Evolutionary conservation across 2,329 filamentous ascomycete genomes (phyloP), one percentile per base, ranked within the genome.

Genomic region (Phialemonium atrogriseum): DNA sequence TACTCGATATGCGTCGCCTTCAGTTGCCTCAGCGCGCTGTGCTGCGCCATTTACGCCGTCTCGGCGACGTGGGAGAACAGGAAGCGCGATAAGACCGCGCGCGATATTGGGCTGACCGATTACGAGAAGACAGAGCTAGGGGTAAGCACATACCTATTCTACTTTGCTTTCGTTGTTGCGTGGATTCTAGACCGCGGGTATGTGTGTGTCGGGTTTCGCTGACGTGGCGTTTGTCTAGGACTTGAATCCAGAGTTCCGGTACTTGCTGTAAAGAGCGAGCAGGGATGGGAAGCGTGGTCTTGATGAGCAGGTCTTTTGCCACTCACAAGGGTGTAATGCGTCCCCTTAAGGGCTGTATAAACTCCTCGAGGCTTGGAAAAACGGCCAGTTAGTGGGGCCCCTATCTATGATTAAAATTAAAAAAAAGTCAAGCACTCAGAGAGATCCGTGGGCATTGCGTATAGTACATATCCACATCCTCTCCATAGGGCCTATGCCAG

Each of bases 1-100:
- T 93, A 91, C 56, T 70, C 69, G 33, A 86, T 94, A 40, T 81
- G 77, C 48, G 66, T 94, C 5, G 75, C 68, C 0, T 94, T 94
- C 47, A 70, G 80, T 7, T 70, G 73, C 30, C 51, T 94, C 18
- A 80, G 77, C 32, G 75, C 73, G 11, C 43, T 79, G 4, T 66
- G 72, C 9, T 82, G 76, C 44, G 51, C 62, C 11, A 34, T 67
- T 1, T 89, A 89, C 49, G 72, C 68, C 2, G 41, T 68, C 4
- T 68, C 67, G 2, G 77, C 82, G 37, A 58, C 55, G 42, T 51
- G 54, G 39, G 68, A 78, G 52, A 89, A 89, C 51, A 63, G 62
- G 44, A 64, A 63, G 48, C 64, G 80, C 34, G 66, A 73, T 12
- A 69, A 55, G 28, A 36, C 44, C 11, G 43, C 37, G 27, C 41